phyloP scores from a whole-genome alignment of 805 yeast species.

The Schwanniomyces polymorphus region DNA sequence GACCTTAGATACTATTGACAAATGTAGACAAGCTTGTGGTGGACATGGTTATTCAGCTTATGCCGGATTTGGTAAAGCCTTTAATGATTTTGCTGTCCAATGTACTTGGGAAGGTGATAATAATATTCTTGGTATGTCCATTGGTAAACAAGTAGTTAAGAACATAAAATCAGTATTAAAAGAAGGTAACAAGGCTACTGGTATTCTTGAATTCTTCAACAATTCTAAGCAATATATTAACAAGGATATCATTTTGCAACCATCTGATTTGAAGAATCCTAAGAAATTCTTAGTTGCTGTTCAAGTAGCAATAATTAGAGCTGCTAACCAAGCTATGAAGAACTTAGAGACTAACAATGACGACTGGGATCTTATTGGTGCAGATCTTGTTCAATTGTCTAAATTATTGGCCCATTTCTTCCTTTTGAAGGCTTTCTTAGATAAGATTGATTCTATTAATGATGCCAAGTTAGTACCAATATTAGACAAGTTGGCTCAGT shows the following conservation, averaged over 20 bases:
- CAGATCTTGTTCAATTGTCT: conserved; percentile 44
- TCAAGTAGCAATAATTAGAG: conserved; percentile 40
- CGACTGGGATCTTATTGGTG: conserved; percentile 47
- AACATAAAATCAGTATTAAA: conserved; percentile 36
- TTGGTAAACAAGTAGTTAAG: conserved; percentile 74
- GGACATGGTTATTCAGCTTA: conserved; percentile 95
- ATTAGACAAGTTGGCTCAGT: conserved; percentile 54
- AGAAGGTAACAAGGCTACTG: conserved; percentile 44
- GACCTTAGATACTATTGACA: conserved; percentile 72
- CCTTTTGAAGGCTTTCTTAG: conserved; percentile 38
- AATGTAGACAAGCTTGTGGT: conserved; percentile 88
- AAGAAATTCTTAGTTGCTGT: conserved; percentile 21
- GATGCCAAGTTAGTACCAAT: conserved; percentile 44
- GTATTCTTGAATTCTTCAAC: conserved; percentile 45
- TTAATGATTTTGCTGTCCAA: conserved; percentile 88
- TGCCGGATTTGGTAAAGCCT: conserved; percentile 83
- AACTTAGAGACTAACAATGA: conserved; percentile 31
- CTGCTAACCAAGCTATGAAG: conserved; percentile 30
- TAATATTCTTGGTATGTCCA: conserved; percentile 74
- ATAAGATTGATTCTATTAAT: conserved; percentile 29
- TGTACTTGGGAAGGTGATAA: conserved; percentile 99
- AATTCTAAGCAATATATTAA: conserved; percentile 25
- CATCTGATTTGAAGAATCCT: conserved; percentile 20
- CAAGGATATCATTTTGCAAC: conserved; percentile 8
- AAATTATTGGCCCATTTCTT: conserved; percentile 47